Base-by-base conservation (phyloP, 164 flowering plant species). In the Houttuynia cordata region DNA sequence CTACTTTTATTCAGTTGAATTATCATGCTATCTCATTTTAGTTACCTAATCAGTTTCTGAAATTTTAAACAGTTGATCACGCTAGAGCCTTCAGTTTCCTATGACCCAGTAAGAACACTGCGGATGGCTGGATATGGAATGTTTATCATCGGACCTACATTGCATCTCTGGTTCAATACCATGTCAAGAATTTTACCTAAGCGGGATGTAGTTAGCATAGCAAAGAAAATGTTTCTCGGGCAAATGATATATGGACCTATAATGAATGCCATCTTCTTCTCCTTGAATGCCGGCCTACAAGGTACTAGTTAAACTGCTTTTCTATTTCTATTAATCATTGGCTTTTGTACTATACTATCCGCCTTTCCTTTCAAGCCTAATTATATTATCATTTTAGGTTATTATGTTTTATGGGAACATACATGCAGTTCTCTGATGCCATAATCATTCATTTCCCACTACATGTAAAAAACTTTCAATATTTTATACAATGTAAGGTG, bases 121-220 rank as follows among this genome's bases (percentile, higher is more conserved):
- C 80, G 97, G 15, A 90, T 93, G 99, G 92, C 78, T 65, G 83
- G 81, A 58, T 93, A 82, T 64, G 99, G 97, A 64, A 22, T 83
- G 81, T 20, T 93, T 23, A 54, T 90, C 65, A 67, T 83, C 58
- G 99, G 97, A 47, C 97, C 99, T 37, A 70, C 97, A 14, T 71
- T 93, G 61, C 97, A 90, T 75, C 72, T 69, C 51, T 93, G 97
- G 97, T 93, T 84, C 79, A 88, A 86, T 62, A 82, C 82, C 17
- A 62, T 90, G 67, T 90, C 99, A n/a, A 82, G 56, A 69, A 55
- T 80, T 64, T 67, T 86, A 47, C 99, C 97, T 2, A 80, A 83
- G 74, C 72, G 75, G 47, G 96, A 88, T 72, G 10, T 85, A 15
- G 19, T 78, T 10, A 68, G 85, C 53, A 90, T 95, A 6, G 64